Base-by-base conservation (phyloP, 371 early-diverging fungal genomes). In the Saksenaea oblongispora region DNA sequence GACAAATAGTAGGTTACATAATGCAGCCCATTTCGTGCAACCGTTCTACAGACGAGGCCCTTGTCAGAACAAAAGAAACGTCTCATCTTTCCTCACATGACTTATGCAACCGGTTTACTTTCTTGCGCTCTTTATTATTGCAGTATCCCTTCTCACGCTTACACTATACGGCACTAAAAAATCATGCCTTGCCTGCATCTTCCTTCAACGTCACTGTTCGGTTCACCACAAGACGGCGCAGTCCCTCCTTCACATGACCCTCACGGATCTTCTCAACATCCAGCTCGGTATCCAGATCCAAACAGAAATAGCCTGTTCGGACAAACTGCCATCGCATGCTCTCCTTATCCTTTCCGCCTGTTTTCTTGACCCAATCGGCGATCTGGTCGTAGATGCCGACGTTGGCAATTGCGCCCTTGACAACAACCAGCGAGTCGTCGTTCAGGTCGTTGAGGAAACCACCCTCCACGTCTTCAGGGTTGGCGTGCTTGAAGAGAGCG, bases 281-380 rank as follows among this genome's bases (percentile, higher is more conserved):
- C 42, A 95, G 54, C 5, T 83, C 85, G 8, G 92, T 85, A 76
- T 98, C 97, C 70, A 84, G 87, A 73, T 99, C 99, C 34, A 98
- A 84, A 74, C 96, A 92, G 80, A 98, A 99, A 85, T 98, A 99
- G 13, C 98, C 99, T 15, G 96, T 89, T 54, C 99, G 89, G 24
- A 94, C 86, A 73, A 98, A 95, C 87, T 99, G 99, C 89, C 94
- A 95, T 64, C 93, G 91, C 79, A 93, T 85, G 67, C 89, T 91
- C 73, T 95, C 95, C 51, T 85, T 83, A 56, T 78, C 68, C 59
- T 78, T 72, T 22, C 76, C 82, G 1, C 73, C 75, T 7, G 83
- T 78, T 65, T 76, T 78, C 39, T 73, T 67, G 42, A 74, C 67
- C 83, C 83, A 83, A 15, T 79, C 74, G 9, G 61, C 67, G 34